Percentiles rank a stretch among this genome's conserved stretches.
phyloP scores from a whole-genome alignment of 2,329 filamentous ascomycete genomes.

The Ciborinia camelliae region DNA sequence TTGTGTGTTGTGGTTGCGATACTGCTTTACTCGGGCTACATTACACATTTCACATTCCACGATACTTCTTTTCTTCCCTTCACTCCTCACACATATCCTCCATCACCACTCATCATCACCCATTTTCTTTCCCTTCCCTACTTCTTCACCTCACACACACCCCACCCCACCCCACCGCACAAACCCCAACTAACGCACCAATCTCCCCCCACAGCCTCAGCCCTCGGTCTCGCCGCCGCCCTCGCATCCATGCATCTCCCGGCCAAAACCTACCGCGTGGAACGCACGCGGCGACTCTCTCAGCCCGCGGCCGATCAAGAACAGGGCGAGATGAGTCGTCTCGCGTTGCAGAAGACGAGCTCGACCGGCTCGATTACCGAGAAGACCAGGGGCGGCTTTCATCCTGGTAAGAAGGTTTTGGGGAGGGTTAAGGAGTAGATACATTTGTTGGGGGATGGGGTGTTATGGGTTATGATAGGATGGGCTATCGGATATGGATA shows the following conservation, averaged over 20 bases:
- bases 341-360: constrained; percentile 13
- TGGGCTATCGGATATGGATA: background rate
- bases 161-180: background rate
- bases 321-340: constrained; percentile 6
- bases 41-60: background rate
- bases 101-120: background rate
- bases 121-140: background rate
- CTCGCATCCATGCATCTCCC: constrained; percentile 18
- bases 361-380: constrained; percentile 3
- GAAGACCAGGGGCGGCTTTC: background rate
- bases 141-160: background rate
- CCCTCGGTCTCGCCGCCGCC: constrained; percentile 14
- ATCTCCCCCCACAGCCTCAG: constrained; percentile 1
- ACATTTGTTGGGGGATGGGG: background rate
- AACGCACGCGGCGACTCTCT: constrained; percentile 14
- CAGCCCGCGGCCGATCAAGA: constrained; percentile 10
- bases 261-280: constrained; percentile 15
- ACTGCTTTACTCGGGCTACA: background rate
- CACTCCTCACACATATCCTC: background rate
- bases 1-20: background rate
- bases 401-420: constrained; percentile 14
- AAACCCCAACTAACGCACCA: background rate
- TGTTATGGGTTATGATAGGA: background rate
- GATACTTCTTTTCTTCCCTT: background rate
- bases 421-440: constrained; percentile 9